A percentile compares a stretch with the other conserved stretches of the same genome.
These are phyloP conservation scores for Pachyrhizus erosus DNA, from an alignment of 306 rosid species.

Conservation along the genomic window DNA sequence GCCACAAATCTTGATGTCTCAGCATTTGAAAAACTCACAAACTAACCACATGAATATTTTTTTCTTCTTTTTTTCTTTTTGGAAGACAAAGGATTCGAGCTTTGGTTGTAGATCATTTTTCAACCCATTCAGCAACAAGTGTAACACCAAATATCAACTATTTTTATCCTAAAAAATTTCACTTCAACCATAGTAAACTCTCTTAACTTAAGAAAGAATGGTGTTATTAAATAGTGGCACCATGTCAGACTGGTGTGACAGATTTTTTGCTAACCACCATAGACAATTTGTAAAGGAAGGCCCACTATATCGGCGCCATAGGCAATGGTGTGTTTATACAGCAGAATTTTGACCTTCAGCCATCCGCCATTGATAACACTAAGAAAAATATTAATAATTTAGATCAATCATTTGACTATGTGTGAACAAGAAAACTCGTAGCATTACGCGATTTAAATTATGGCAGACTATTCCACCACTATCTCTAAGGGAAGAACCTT, in stretches of 20 bases:
- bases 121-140: not conserved
- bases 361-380: not conserved
- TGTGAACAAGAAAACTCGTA: not conserved
- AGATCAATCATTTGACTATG: not conserved
- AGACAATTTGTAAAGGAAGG: too few relatives aligned
- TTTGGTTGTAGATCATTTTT: not conserved
- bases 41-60: not conserved
- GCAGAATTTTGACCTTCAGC: too few relatives aligned
- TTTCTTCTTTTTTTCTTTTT: not conserved
- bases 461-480: not conserved
- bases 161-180: not conserved
- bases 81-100: not conserved
- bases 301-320: too few relatives aligned
- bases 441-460: not conserved
- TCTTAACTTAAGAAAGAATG: not conserved
- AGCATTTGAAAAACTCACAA: conserved; percentile 4
- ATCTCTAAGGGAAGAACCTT: not conserved
- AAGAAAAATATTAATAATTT: not conserved
- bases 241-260: not conserved
- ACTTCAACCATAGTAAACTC: not conserved
- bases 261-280: not conserved
- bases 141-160: not conserved
- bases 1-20: conserved; percentile 1
- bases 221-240: too few relatives aligned
- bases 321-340: too few relatives aligned